Conservation (phyloP, 2,329 filamentous ascomycete genomes). For the Fusarium poae region DNA sequence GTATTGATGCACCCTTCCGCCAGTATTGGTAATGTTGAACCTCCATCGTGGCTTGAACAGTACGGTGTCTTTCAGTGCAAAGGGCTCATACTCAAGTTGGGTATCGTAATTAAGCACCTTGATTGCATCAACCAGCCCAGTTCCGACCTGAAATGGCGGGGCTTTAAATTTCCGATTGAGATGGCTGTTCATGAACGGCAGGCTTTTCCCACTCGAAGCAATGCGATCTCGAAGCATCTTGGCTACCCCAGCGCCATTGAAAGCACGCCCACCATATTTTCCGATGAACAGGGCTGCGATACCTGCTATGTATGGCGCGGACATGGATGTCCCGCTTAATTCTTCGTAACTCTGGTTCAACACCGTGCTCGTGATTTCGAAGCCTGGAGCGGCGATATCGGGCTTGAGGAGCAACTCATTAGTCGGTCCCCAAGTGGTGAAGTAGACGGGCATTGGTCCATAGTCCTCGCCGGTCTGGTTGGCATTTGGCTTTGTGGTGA, state of each 20-base stretch:
- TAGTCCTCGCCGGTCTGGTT: constrained; percentile 46
- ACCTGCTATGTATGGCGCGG: constrained; percentile 66
- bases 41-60: constrained; percentile 55
- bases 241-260: constrained; percentile 54
- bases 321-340: constrained; percentile 69
- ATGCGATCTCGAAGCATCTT: constrained; percentile 53
- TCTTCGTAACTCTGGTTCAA: constrained; percentile 59
- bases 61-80: constrained; percentile 64
- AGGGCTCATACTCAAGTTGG: constrained; percentile 56
- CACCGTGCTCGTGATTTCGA: constrained; percentile 64
- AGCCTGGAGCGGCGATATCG: constrained; percentile 63
- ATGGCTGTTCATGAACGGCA: constrained; percentile 49
- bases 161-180: constrained; percentile 47
- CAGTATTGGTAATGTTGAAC: constrained; percentile 60
- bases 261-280: constrained; percentile 56
- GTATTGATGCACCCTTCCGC: constrained; percentile 56
- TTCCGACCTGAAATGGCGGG: constrained; percentile 59
- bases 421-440: constrained; percentile 65
- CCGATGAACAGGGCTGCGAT: constrained; percentile 62
- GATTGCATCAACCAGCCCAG: constrained; percentile 61
- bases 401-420: constrained; percentile 66
- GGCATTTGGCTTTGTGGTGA: constrained; percentile 59
- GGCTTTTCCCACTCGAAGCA: constrained; percentile 52
- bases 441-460: constrained; percentile 57
- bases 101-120: constrained; percentile 59